These are phyloP conservation scores for Backusella liffmaniae DNA, from an alignment of 192 early-diverging fungal genomes.

Conservation along the genomic window DNA sequence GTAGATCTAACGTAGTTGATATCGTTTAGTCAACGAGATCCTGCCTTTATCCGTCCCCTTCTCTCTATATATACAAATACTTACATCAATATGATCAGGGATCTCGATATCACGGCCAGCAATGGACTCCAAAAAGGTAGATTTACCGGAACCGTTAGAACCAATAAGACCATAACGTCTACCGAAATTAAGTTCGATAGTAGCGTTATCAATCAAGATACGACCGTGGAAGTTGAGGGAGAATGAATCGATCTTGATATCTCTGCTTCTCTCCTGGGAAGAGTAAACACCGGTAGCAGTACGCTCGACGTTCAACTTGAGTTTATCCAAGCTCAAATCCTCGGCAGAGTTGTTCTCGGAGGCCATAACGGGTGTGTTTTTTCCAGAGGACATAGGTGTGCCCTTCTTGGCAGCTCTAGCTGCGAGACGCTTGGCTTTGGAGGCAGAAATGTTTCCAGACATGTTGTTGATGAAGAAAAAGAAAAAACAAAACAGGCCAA, in stretches of 20 bases:
- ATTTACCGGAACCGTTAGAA: slow-evolving; percentile 89
- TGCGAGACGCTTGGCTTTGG: slow-evolving; percentile 80
- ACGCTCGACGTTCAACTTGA: slow-evolving; percentile 75
- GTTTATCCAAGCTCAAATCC: slow-evolving; percentile 48
- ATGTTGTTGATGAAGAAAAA: slow-evolving; percentile 8
- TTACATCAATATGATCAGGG: slow-evolving; percentile 93
- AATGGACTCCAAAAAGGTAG: slow-evolving; percentile 92
- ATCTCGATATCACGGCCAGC: slow-evolving; percentile 92
- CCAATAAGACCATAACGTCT: slow-evolving; percentile 92
- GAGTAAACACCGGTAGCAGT: slow-evolving; percentile 90
- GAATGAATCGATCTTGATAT: slow-evolving; percentile 95
- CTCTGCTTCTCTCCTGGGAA: slow-evolving; percentile 86
- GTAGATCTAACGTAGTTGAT: slow-evolving; percentile 60
- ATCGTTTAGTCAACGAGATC: too few relatives aligned
- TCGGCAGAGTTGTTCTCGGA: slow-evolving; percentile 40
- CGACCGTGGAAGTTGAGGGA: slow-evolving; percentile 93
- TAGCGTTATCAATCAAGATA: slow-evolving; percentile 90
- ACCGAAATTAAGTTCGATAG: slow-evolving; percentile 98
- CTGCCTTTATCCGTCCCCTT: neutral
- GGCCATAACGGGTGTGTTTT: slow-evolving; percentile 36
- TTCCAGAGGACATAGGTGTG: slow-evolving; percentile 30
- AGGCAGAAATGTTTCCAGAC: slow-evolving; percentile 51
- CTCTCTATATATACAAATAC: slow-evolving; percentile 5
- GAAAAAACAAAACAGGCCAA: neutral
- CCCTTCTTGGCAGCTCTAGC: slow-evolving; percentile 64